Percentiles rank a stretch among this genome's conserved stretches.
Evolutionary conservation across 1,139 yeast species (phyloP).

Genomic region (Blastobotrys aristatus): DNA sequence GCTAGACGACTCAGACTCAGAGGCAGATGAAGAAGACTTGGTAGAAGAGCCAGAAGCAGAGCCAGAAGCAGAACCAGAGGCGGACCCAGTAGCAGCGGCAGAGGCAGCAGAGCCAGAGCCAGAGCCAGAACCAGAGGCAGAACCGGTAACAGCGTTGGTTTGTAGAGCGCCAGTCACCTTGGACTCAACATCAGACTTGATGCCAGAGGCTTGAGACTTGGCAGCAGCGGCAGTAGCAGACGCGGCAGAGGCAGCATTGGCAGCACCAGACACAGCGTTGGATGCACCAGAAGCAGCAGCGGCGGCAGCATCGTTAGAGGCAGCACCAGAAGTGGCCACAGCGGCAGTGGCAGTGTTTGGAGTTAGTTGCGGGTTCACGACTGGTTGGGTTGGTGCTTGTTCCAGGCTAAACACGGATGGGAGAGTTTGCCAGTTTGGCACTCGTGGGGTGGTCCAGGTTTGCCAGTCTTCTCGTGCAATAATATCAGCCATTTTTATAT

Average conservation of each 20-base stretch:
- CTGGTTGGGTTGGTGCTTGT: conserved; percentile 10
- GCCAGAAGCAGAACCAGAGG: background rate
- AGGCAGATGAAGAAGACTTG: conserved; percentile 1
- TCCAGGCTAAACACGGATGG: conserved; percentile 11
- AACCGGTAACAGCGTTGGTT: background rate
- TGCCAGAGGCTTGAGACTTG: background rate
- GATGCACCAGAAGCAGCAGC: conserved; percentile 3
- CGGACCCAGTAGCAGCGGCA: background rate
- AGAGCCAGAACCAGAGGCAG: background rate
- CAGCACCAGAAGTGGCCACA: background rate
- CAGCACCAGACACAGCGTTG: background rate
- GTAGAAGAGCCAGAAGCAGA: background rate
- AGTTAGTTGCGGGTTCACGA: conserved; percentile 4
- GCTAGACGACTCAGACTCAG: conserved; percentile 5
- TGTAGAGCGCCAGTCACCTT: too few species aligned
- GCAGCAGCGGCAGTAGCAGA: conserved; percentile 1
- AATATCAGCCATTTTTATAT: conserved; percentile 1
- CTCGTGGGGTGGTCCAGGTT: conserved; percentile 10
- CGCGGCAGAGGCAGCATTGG: background rate
- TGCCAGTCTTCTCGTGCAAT: conserved; percentile 1
- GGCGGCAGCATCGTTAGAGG: background rate
- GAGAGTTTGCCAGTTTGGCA: conserved; percentile 12
- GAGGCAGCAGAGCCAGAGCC: background rate
- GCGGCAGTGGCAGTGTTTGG: conserved; percentile 1
- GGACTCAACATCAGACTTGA: too few species aligned